A percentile compares a stretch with the other conserved stretches of the same genome.
phyloP scores from a whole-genome alignment of 179 eudicot species.

The Beta macrorhiza region DNA sequence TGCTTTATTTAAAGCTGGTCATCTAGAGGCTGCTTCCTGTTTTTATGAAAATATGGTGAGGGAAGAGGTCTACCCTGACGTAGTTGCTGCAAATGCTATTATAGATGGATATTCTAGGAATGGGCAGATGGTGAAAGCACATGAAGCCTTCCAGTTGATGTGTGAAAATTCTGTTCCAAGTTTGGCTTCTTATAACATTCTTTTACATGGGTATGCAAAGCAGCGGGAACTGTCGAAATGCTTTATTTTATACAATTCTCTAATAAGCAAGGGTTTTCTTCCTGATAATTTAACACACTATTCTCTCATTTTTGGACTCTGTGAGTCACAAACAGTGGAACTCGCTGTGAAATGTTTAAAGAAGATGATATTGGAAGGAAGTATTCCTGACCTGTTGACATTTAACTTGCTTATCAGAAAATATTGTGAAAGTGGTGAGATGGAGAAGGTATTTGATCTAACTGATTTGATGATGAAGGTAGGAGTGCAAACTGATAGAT shows the following conservation, averaged over 20 bases:
- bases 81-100: slow-evolving; percentile 55
- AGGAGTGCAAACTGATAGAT: slow-evolving; percentile 50
- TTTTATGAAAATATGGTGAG: slow-evolving; percentile 55
- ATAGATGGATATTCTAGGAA: slow-evolving; percentile 71
- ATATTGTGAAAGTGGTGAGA: slow-evolving; percentile 53
- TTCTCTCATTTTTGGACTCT: slow-evolving; percentile 62
- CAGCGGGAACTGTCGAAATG: slow-evolving; percentile 48
- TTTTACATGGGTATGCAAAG: slow-evolving; percentile 68
- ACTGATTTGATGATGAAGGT: slow-evolving; percentile 47
- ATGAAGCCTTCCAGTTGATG: slow-evolving; percentile 44
- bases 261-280: slow-evolving; percentile 42
- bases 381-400: slow-evolving; percentile 47
- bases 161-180: slow-evolving; percentile 35
- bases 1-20: slow-evolving; percentile 59
- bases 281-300: slow-evolving; percentile 70
- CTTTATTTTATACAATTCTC: slow-evolving; percentile 41
- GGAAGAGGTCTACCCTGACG: slow-evolving; percentile 46
- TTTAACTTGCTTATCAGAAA: slow-evolving; percentile 56
- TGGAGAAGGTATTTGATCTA: slow-evolving; percentile 56
- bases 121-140: slow-evolving; percentile 48
- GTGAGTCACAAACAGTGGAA: slow-evolving; percentile 52
- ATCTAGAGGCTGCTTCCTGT: slow-evolving; percentile 50
- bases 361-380: slow-evolving; percentile 53
- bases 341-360: slow-evolving; percentile 63
- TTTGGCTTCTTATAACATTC: slow-evolving; percentile 82